These are phyloP conservation scores for Trypanosoma mega DNA, from an alignment of 208 protist genomes.

Conservation along the genomic window DNA sequence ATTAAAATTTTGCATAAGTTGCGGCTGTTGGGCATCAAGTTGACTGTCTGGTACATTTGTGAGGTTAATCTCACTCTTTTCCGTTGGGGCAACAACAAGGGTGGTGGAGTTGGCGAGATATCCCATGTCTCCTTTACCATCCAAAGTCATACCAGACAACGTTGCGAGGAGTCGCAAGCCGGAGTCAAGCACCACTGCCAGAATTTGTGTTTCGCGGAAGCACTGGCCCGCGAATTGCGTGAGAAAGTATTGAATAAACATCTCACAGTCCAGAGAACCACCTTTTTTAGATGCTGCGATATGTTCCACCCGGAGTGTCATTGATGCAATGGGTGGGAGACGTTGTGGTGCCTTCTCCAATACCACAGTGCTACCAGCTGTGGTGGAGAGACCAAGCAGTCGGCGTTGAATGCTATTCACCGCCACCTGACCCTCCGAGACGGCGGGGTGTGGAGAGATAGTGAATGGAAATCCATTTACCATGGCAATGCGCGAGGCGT, in stretches of 20 bases:
- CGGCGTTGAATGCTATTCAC: slow-evolving; percentile 85
- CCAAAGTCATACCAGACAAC: slow-evolving; percentile 30
- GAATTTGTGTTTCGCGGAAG: slow-evolving; percentile 57
- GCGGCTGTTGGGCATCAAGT: slow-evolving; percentile 75
- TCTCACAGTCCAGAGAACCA: slow-evolving; percentile 58
- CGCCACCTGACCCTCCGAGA: slow-evolving; percentile 46
- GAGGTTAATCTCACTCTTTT: slow-evolving; percentile 71
- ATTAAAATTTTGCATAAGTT: slow-evolving; percentile 85
- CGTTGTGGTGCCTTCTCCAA: slow-evolving; percentile 23
- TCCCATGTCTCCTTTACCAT: slow-evolving; percentile 36
- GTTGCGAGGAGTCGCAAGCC: slow-evolving; percentile 55
- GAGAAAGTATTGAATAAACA: slow-evolving; percentile 46
- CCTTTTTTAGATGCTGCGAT: slow-evolving; percentile 53
- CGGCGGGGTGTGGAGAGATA: slow-evolving; percentile 25
- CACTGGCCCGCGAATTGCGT: slow-evolving; percentile 57
- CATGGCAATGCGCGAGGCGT: slow-evolving; percentile 30
- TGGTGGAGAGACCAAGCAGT: slow-evolving; percentile 52
- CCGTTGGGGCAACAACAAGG: slow-evolving; percentile 41
- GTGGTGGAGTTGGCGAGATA: slow-evolving; percentile 36
- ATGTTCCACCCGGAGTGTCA: slow-evolving; percentile 54
- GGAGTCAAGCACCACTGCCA: slow-evolving; percentile 56
- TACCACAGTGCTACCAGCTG: slow-evolving; percentile 45
- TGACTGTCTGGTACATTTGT: slow-evolving; percentile 75
- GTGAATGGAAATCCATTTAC: slow-evolving; percentile 69
- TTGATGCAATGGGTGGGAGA: slow-evolving; percentile 34